A percentile compares a stretch with the other conserved stretches of the same genome.
These are phyloP conservation scores for Porpolomopsis calyptriformis DNA, from an alignment of 768 basidiomycete genomes.

Conservation along the genomic window DNA sequence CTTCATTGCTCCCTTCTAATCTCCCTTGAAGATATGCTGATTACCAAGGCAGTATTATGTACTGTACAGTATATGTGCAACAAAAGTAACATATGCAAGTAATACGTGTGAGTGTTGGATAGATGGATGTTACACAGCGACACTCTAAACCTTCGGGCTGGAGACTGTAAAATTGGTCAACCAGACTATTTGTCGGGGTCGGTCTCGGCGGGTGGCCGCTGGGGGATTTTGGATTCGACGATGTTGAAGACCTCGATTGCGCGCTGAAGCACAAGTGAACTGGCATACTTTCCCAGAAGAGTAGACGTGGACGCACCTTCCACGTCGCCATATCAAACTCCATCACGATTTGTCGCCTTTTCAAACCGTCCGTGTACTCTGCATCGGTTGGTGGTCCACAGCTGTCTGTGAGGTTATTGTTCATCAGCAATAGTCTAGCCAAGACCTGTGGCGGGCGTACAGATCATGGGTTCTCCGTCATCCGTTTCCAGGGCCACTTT, in stretches of 20 bases:
- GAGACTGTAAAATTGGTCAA: slow-evolving; percentile 18
- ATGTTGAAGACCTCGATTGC: slow-evolving; percentile 86
- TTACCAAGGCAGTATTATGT: too few relatives aligned
- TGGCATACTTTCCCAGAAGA: neutral
- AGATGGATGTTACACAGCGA: too few relatives aligned
- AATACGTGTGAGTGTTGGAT: too few relatives aligned
- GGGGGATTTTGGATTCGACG: slow-evolving; percentile 62
- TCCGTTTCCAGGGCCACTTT: slow-evolving; percentile 63
- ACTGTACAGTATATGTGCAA: too few relatives aligned
- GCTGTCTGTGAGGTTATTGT: slow-evolving; percentile 32
- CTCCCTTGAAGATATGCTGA: too few relatives aligned
- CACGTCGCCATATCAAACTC: slow-evolving; percentile 89
- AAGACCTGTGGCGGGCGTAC: slow-evolving; percentile 32
- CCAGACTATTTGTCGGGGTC: slow-evolving; percentile 67
- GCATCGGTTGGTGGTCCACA: slow-evolving; percentile 56
- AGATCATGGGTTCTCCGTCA: slow-evolving; percentile 64
- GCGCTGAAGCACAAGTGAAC: slow-evolving; percentile 34
- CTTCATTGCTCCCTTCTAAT: too few relatives aligned
- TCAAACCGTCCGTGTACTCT: slow-evolving; percentile 52
- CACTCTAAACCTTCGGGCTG: too few relatives aligned
- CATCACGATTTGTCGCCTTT: slow-evolving; percentile 78
- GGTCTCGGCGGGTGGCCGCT: slow-evolving; percentile 48
- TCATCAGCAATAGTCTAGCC: neutral
- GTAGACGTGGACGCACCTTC: slow-evolving; percentile 47
- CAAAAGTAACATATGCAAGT: too few relatives aligned